Evolutionary conservation across 257 asterid species (phyloP).

Genomic region (Datura wrightii): DNA sequence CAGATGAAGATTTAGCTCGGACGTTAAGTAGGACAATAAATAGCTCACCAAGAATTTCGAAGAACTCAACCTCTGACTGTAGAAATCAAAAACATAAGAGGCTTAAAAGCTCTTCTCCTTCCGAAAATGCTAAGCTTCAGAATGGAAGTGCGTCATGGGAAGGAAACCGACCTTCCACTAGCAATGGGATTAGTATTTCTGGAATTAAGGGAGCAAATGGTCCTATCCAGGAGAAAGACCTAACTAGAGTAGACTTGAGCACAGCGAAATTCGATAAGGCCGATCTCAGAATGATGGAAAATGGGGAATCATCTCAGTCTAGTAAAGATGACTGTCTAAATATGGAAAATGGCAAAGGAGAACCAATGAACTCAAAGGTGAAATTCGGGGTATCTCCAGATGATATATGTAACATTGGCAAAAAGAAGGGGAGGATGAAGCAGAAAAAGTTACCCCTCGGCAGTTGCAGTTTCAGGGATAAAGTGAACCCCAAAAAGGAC

Average conservation of each 20-base stretch:
- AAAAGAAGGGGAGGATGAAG: slow-evolving; percentile 68
- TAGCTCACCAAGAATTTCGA: slow-evolving; percentile 68
- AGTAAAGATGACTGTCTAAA: slow-evolving; percentile 42
- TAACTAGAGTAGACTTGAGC: slow-evolving; percentile 52
- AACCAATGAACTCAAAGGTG: slow-evolving; percentile 35
- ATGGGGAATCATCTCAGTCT: slow-evolving; percentile 39
- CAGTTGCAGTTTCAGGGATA: slow-evolving; percentile 75
- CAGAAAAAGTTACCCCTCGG: slow-evolving; percentile 87
- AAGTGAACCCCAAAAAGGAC: slow-evolving; percentile 60
- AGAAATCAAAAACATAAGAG: slow-evolving; percentile 59
- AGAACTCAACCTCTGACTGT: slow-evolving; percentile 51
- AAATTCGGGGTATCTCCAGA: slow-evolving; percentile 48
- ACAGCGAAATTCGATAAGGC: slow-evolving; percentile 40
- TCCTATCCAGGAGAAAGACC: slow-evolving; percentile 45
- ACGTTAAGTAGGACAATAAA: slow-evolving; percentile 61
- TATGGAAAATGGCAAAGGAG: slow-evolving; percentile 48
- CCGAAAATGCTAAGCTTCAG: slow-evolving; percentile 34
- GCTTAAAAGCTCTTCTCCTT: slow-evolving; percentile 48
- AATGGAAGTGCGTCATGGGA: slow-evolving; percentile 42
- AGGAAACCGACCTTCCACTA: slow-evolving; percentile 34
- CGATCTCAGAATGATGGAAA: slow-evolving; percentile 41
- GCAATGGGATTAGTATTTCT: slow-evolving; percentile 3
- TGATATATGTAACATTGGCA: slow-evolving; percentile 46
- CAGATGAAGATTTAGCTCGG: slow-evolving; percentile 73
- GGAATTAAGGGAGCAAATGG: slow-evolving; percentile 34